These are phyloP conservation scores for Zoysia japonica DNA, from an alignment of 176 grass and related monocot species.

Conservation along the genomic window DNA sequence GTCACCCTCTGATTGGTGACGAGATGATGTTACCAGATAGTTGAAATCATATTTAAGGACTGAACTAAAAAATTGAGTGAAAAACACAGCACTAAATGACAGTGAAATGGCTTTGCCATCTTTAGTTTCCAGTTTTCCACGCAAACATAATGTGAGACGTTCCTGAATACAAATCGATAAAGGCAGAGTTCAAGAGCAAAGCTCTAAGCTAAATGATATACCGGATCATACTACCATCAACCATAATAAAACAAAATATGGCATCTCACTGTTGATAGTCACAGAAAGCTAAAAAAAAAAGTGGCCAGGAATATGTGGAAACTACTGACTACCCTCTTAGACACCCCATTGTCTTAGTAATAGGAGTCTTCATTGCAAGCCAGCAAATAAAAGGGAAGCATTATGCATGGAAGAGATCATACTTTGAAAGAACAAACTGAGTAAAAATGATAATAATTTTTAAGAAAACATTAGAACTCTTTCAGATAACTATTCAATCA, in stretches of 20 bases:
- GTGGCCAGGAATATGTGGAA: neutral
- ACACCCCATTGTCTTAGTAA: neutral
- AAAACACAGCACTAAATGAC: neutral
- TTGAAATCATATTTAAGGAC: neutral
- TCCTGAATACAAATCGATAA: constrained; percentile 10
- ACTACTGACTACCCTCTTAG: neutral
- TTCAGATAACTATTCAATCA: neutral
- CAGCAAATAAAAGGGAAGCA: neutral
- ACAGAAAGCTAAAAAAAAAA: constrained; percentile 7
- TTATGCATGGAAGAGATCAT: neutral
- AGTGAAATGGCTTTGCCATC: constrained; percentile 19
- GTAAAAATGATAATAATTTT: constrained; percentile 2
- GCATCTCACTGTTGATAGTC: neutral
- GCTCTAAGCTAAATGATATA: neutral
- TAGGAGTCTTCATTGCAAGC: neutral
- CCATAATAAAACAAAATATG: neutral
- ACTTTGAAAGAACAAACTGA: constrained; percentile 4
- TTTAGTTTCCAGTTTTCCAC: neutral
- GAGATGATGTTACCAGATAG: constrained; percentile 8
- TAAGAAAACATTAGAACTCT: neutral
- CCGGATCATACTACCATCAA: neutral
- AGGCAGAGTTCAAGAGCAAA: neutral
- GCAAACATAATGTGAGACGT: neutral
- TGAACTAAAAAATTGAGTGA: neutral
- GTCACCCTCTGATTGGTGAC: neutral